Percentiles rank a stretch among this genome's conserved stretches.
These are phyloP conservation scores for Vinca minor DNA, from an alignment of 257 asterid species.

Conservation along the genomic window DNA sequence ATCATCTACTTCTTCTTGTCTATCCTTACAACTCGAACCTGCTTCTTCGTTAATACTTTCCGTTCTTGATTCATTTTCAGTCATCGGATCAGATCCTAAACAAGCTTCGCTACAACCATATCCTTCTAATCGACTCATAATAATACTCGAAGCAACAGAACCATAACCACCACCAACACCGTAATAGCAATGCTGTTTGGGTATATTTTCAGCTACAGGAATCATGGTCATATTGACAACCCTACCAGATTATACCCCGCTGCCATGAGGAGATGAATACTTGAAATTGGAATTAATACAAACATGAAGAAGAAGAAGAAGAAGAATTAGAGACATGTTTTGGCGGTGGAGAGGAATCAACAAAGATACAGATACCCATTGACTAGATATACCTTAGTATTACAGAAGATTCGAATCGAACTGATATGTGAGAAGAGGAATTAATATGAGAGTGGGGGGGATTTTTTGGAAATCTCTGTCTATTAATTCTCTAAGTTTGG, in stretches of 20 bases:
- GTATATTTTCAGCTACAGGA: constrained; percentile 22
- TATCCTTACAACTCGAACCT: constrained; percentile 30
- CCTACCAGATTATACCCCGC: no score
- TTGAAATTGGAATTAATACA: constrained; percentile 18
- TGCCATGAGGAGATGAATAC: no score
- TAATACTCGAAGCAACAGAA: constrained; percentile 27
- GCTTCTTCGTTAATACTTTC: constrained; percentile 23
- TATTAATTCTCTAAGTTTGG: constrained; percentile 71
- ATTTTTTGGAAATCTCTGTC: constrained; percentile 54
- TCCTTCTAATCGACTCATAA: constrained; percentile 36
- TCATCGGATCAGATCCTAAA: constrained; percentile 46
- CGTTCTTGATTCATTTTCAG: constrained; percentile 47
- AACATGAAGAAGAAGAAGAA: constrained; percentile 31
- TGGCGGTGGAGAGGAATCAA: constrained; percentile 7
- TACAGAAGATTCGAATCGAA: no score
- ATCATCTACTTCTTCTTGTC: constrained; percentile 15
- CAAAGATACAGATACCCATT: constrained; percentile 40
- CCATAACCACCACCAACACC: constrained; percentile 19
- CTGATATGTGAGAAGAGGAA: no score
- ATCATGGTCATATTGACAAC: constrained; percentile 64
- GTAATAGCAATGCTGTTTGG: constrained; percentile 22
- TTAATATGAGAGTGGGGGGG: no score
- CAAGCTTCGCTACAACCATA: constrained; percentile 21
- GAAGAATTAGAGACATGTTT: constrained; percentile 16
- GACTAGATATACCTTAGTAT: constrained; percentile 29